Evolutionary conservation across 495 filamentous ascomycete species (phyloP), one percentile per base, ranked within the genome.

Genomic region (Entonaema liquescens): DNA sequence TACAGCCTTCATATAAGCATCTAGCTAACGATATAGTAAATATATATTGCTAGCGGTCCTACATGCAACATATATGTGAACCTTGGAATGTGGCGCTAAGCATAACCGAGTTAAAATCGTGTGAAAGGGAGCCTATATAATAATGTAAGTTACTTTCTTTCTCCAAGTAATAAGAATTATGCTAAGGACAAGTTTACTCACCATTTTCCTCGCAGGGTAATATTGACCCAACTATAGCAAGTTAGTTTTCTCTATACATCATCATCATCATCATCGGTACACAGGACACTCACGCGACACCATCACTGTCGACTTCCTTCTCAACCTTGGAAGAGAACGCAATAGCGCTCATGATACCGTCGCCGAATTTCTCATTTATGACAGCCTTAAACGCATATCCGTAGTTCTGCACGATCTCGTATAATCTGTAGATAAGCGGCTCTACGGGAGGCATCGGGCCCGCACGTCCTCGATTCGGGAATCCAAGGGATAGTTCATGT

Each of bases 311-410:
- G 7, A 89, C 89, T 87, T 99, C 95, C 86, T 97, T 98, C 82
- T 98, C 93, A 13, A 99, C 92, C 80, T 93, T 94, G 1, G 94
- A 96, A 40, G 89, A 90, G 77, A 99, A 99, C 6, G 90, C 87
- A 77, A 99, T 97, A 0, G 95, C 95, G 76, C 93, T 97, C 95
- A 99, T 98, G 74, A 99, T 99, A 0, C 95, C 95, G 80, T 99
- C 95, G 0, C 95, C 95, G 82, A 99, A 98, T 84, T 97, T 99
- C 87, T 99, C 95, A 76, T 99, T 99, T 79, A 99, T 78, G 8
- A 99, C 85, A 6, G 93, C 95, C 86, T 98, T 98, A 80, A 95
- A 98, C 23, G 95, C 92, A 79, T 96, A 95, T 5, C 95, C 95
- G 76, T 98, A 99, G 77, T 97, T 99, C 87, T 98, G 94, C 74